Base-by-base conservation (phyloP, 495 filamentous ascomycete species). In the Terfezia claveryi region DNA sequence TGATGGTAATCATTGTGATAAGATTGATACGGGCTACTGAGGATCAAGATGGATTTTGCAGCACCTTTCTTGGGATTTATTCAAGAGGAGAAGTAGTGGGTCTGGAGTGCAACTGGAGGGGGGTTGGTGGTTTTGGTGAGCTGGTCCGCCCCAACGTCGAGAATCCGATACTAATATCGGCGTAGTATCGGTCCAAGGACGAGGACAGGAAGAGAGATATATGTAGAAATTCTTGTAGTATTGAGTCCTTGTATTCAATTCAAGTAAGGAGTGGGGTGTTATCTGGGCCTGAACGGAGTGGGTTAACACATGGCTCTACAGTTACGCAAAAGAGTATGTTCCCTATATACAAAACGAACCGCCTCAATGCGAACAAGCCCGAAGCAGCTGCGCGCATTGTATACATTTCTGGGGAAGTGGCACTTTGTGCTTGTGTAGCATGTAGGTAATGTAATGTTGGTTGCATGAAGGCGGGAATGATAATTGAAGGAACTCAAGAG, bases 121-220 rank as follows among this genome's bases (percentile, higher is more conserved):
- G 85, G 67, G 87, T 94, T 66, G 76, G 91, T 87, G 71, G 78
- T 76, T 74, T 72, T 72, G 68, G 58, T 72, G 68, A 64, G 52
- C 53, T 56, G 62, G 54, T 63, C 63, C 63, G 62, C 63, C 63
- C 62, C 63, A 62, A 51, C 63, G 63, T 60, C 63, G 62, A 82
- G 79, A 80, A 76, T 73, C 85, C 86, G 85, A 94, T 93, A 87
- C 81, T 75, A 75, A 67, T 76, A 66, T 70, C 70, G 54, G 66
- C 84, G 82, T 88, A 88, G 83, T 64, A 83, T 84, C 82, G 78
- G 79, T 81, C 76, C 83, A 82, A 80, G 87, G 82, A 87, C 77
- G 82, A 87, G 81, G 79, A 73, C 59, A 57, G 55, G 59, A 60
- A 49, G 55, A 61, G 59, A 56, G 54, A 54, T 58, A 46, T 58